These are phyloP conservation scores for Echria macrotheca DNA, from an alignment of 495 filamentous ascomycete species.

Conservation along the genomic window DNA sequence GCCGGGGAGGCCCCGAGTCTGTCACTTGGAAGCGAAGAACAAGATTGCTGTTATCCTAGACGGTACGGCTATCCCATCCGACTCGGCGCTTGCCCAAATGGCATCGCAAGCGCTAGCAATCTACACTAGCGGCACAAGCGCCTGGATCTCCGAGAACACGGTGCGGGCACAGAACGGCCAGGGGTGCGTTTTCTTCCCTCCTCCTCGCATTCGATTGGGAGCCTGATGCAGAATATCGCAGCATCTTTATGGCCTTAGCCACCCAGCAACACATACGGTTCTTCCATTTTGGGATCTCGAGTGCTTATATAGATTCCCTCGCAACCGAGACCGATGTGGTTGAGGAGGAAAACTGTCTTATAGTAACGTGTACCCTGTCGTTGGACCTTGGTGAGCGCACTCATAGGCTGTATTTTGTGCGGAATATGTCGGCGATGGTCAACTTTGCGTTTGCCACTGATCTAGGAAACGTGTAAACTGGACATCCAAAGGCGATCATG, in stretches of 20 bases:
- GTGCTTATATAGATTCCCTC: neutral
- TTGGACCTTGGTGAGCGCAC: slow-evolving; percentile 1
- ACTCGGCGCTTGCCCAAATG: neutral
- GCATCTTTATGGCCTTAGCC: slow-evolving; percentile 1
- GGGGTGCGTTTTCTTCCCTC: neutral
- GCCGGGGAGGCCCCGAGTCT: neutral
- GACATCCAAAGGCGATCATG: neutral
- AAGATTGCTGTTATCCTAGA: neutral
- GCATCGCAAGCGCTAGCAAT: slow-evolving; percentile 1
- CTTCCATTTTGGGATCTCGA: neutral
- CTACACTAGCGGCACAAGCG: neutral
- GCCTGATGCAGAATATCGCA: neutral
- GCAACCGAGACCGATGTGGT: neutral
- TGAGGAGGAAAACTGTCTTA: neutral
- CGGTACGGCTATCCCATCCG: slow-evolving; percentile 1
- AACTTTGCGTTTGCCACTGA: slow-evolving; percentile 2
- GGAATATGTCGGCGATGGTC: slow-evolving; percentile 1
- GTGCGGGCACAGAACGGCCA: too few species aligned
- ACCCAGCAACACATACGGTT: slow-evolving; percentile 2
- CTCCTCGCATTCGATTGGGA: neutral
- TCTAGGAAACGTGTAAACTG: neutral
- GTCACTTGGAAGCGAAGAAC: neutral
- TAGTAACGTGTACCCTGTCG: neutral
- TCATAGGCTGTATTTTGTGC: slow-evolving; percentile 2
- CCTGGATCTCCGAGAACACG: neutral